Evolutionary conservation across 2,329 filamentous ascomycete genomes (phyloP), one percentile per base, ranked within the genome.

Genomic region (Exophiala viscosa): DNA sequence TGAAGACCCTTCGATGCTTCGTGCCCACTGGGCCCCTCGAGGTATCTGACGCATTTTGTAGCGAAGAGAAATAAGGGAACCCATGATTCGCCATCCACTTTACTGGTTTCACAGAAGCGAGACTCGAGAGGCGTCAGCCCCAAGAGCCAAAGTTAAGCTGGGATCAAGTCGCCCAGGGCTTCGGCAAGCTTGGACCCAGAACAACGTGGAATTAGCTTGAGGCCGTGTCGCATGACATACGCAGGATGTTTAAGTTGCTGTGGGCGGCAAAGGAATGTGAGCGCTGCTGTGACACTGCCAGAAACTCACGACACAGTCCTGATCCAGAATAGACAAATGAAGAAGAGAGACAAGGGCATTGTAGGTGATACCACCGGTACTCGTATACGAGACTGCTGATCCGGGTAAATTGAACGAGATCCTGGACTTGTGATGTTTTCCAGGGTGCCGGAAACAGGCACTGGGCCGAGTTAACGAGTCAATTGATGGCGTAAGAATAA

Each of bases 111-210:
- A 40, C 38, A 15, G 8, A 40, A 6, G 38, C 14, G 14, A 20
- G 38, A 15, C 38, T 40, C 17, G 38, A 11, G 7, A 18, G 8
- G 10, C 38, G n/a, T 4, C 13, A n/a, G n/a, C 18, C 17, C 40
- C 18, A 28, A 42, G 17, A n/a, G 28, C 23, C 5, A 28, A 28
- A 28, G 5, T 28, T 4, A 28, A 28, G 23, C 28, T 23, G 20
- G 40, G 40, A 42, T 7, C 40, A 42, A 14, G 9, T 28, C 20
- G 17, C 18, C 28, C 40, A 18, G 40, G 8, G 18, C 18, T 42
- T n/a, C 40, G 40, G 40, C 40, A 42, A 42, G 40, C 40, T 42
- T 31, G 20, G 40, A 23, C 40, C 40, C 20, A n/a, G 28, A 36
- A 31, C 40, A 31, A 31, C 20, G 40, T 42, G 40, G 40, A 23